Conservation (phyloP, 1,284 basidiomycete species). For the Kwoniella shivajii region DNA sequence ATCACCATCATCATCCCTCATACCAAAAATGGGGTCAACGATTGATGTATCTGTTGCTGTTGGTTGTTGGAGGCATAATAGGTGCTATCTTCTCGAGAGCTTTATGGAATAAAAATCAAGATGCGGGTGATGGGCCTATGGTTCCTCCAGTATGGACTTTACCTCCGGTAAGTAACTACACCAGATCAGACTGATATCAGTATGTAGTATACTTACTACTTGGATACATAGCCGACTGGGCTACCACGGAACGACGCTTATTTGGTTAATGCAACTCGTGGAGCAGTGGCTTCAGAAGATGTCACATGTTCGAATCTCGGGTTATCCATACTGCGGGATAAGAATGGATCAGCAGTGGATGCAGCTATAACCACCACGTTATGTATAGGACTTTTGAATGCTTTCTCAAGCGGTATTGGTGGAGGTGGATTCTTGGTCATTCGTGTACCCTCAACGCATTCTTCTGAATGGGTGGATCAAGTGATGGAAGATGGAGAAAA, state of each 20-base stretch:
- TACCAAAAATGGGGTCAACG: slow-evolving; percentile 9
- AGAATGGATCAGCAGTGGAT: slow-evolving; percentile 89
- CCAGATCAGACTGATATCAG: neutral
- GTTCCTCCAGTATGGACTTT: slow-evolving; percentile 42
- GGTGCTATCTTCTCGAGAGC: slow-evolving; percentile 13
- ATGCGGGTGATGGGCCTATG: slow-evolving; percentile 31
- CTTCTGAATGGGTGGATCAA: neutral
- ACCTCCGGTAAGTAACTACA: slow-evolving; percentile 32
- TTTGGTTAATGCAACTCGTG: slow-evolving; percentile 69
- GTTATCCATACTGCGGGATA: slow-evolving; percentile 66
- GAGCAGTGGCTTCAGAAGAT: slow-evolving; percentile 87
- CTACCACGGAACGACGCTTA: slow-evolving; percentile 68
- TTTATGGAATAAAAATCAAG: slow-evolving; percentile 9
- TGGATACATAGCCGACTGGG: slow-evolving; percentile 44
- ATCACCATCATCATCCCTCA: slow-evolving; percentile 7
- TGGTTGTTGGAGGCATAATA: slow-evolving; percentile 16
- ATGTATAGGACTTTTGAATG: slow-evolving; percentile 83
- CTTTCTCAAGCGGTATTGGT: slow-evolving; percentile 82
- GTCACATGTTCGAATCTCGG: slow-evolving; percentile 80
- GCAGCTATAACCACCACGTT: slow-evolving; percentile 77
- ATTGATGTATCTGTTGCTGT: slow-evolving; percentile 13
- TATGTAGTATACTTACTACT: neutral
- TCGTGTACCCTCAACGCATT: slow-evolving; percentile 62
- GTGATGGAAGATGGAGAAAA: slow-evolving; percentile 12
- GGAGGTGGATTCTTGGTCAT: slow-evolving; percentile 92